Percentiles rank a stretch among this genome's conserved stretches.
Conservation (phyloP, 768 basidiomycete genomes). For the Phlebiopsis gigantea region DNA sequence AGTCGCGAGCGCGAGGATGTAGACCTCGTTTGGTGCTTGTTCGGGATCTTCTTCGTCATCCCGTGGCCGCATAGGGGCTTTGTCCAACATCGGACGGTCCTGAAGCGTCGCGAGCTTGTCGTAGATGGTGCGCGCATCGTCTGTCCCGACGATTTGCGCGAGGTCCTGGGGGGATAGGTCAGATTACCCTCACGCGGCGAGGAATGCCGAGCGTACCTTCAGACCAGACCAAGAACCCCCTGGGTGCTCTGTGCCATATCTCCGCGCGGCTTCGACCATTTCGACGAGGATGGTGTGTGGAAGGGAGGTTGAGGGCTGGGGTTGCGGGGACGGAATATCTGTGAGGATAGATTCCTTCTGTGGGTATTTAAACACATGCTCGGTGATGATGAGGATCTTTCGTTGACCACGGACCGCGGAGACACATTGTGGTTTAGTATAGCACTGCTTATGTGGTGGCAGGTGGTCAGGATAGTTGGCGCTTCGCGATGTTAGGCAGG, state of each 20-base stretch:
- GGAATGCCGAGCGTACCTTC: neutral
- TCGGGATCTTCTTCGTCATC: neutral
- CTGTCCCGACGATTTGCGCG: neutral
- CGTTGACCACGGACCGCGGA: neutral
- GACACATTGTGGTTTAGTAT: neutral
- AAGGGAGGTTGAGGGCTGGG: neutral
- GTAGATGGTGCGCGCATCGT: neutral
- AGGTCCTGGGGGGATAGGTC: neutral
- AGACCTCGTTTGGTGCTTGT: neutral
- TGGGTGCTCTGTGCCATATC: neutral
- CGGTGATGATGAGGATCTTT: neutral
- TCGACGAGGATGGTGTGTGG: neutral
- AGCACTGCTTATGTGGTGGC: neutral
- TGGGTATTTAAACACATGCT: neutral
- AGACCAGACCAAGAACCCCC: neutral
- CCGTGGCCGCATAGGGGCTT: neutral
- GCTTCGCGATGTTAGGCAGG: neutral
- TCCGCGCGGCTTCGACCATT: neutral
- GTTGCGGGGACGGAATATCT: neutral
- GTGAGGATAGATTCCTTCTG: neutral
- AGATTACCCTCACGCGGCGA: neutral
- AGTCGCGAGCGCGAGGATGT: neutral
- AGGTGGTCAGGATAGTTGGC: neutral
- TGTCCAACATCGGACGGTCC: neutral
- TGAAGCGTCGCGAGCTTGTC: neutral